phyloP scores from a whole-genome alignment of 2,329 filamentous ascomycete species.

The Diaporthe ampelina region DNA sequence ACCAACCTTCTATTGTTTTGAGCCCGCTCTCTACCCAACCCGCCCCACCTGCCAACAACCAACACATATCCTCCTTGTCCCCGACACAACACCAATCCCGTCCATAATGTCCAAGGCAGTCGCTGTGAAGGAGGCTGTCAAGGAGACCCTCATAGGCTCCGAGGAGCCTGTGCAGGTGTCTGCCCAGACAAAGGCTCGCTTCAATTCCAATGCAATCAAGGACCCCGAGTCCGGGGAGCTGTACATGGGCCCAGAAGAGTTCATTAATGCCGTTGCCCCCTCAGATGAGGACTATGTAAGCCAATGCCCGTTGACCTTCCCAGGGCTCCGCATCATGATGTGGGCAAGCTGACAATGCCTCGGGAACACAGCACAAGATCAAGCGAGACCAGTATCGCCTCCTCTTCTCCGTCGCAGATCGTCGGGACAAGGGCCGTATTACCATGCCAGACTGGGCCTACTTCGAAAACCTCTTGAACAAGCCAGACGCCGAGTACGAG shows the following conservation, averaged over 20 bases:
- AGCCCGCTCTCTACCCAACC: neutral
- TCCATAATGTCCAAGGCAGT: constrained; percentile 59
- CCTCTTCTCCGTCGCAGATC: constrained; percentile 92
- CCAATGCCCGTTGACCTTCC: constrained; percentile 45
- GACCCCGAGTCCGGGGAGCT: constrained; percentile 82
- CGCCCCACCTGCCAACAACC: neutral
- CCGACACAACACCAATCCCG: constrained; percentile 4
- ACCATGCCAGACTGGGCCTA: constrained; percentile 88
- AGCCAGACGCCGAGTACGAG: constrained; percentile 98
- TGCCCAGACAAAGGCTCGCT: constrained; percentile 80
- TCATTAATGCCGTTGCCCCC: constrained; percentile 91
- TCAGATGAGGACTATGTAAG: constrained; percentile 91
- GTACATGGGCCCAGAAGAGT: constrained; percentile 87
- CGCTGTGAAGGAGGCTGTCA: constrained; percentile 78
- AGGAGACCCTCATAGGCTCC: constrained; percentile 81
- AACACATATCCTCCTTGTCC: neutral
- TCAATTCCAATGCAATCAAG: constrained; percentile 81
- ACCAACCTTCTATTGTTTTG: neutral
- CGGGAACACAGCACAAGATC: constrained; percentile 86
- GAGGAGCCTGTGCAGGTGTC: constrained; percentile 74
- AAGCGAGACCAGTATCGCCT: constrained; percentile 95
- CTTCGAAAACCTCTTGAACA: constrained; percentile 93
- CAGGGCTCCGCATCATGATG: neutral
- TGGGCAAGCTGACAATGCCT: constrained; percentile 32
- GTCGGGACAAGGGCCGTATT: constrained; percentile 79